These are phyloP conservation scores for Harringtonia aguacate DNA, from an alignment of 2,329 filamentous ascomycete species.

Conservation along the genomic window DNA sequence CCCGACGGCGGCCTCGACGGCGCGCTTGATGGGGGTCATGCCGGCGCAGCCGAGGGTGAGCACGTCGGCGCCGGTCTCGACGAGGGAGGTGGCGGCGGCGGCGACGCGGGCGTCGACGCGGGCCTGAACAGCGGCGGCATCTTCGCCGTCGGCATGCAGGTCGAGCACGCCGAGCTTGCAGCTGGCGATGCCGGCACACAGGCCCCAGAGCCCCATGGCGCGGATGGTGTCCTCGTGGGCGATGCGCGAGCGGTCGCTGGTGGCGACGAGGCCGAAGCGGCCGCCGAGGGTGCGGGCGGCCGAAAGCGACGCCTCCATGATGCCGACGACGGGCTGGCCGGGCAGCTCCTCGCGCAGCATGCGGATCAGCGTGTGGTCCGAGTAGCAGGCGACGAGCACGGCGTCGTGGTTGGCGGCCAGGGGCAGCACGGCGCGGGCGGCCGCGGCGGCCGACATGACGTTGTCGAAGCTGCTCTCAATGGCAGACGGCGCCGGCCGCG, in stretches of 20 bases:
- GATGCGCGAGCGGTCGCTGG: slow-evolving; percentile 9
- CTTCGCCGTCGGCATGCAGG: slow-evolving; percentile 7
- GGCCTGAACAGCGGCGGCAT: slow-evolving; percentile 1
- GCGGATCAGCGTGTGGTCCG: slow-evolving; percentile 11
- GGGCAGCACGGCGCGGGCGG: slow-evolving; percentile 11
- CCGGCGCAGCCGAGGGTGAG: slow-evolving; percentile 11
- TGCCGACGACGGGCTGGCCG: slow-evolving; percentile 11
- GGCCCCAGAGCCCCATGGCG: slow-evolving; percentile 8
- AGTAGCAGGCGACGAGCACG: slow-evolving; percentile 14
- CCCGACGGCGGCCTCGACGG: slow-evolving; percentile 10
- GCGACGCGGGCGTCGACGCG: slow-evolving; percentile 4
- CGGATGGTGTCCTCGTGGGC: slow-evolving; percentile 9
- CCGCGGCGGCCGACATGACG: slow-evolving; percentile 12
- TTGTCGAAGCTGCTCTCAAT: slow-evolving; percentile 12
- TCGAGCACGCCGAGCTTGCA: slow-evolving; percentile 12
- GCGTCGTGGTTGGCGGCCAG: slow-evolving; percentile 12
- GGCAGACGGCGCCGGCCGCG: slow-evolving; percentile 8
- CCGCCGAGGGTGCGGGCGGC: slow-evolving; percentile 10
- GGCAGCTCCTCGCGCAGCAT: slow-evolving; percentile 12
- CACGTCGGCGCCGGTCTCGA: slow-evolving; percentile 9
- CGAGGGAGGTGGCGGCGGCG: slow-evolving; percentile 3
- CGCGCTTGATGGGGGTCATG: slow-evolving; percentile 11
- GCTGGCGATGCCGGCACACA: slow-evolving; percentile 11
- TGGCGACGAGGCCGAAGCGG: slow-evolving; percentile 11
- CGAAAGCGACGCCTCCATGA: slow-evolving; percentile 13